Conservation (phyloP, 257 asterid genomes). For the Przewalskia tangutica region DNA sequence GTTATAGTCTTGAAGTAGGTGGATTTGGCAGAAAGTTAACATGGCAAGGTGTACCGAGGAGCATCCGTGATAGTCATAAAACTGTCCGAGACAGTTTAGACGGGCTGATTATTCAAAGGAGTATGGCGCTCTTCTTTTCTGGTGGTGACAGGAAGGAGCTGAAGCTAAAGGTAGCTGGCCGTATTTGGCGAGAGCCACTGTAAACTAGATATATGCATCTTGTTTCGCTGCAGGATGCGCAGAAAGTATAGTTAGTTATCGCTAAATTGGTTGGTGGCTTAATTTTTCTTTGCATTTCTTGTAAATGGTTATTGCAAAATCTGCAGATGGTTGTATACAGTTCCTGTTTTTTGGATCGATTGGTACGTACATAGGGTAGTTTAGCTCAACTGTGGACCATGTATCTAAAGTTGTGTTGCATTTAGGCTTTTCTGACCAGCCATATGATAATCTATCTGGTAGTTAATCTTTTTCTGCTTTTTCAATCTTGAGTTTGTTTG, state of each 20-base stretch:
- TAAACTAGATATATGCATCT: background rate
- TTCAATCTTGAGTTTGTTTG: background rate
- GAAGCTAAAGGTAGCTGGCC: slow-evolving; percentile 25
- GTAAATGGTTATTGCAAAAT: background rate
- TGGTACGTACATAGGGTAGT: background rate
- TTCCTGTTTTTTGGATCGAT: background rate
- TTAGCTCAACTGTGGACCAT: background rate
- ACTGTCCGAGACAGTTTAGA: slow-evolving; percentile 28
- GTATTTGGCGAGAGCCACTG: slow-evolving; percentile 19
- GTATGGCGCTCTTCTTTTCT: slow-evolving; percentile 24
- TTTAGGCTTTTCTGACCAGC: background rate
- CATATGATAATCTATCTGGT: background rate
- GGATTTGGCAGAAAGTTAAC: slow-evolving; percentile 25
- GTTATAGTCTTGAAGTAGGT: slow-evolving; percentile 31
- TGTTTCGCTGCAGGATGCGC: too few species aligned
- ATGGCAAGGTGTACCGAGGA: slow-evolving; percentile 34
- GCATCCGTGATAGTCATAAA: slow-evolving; percentile 29
- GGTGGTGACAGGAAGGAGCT: slow-evolving; percentile 25
- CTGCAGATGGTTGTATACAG: background rate
- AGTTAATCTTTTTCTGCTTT: background rate
- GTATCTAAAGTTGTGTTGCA: slow-evolving; percentile 1
- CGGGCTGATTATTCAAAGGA: slow-evolving; percentile 26
- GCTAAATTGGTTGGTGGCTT: slow-evolving; percentile 1
- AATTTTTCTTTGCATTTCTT: background rate
- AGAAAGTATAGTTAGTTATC: background rate